phyloP scores from a whole-genome alignment of 1,139 yeast genomes.

The Blastobotrys niveus region DNA sequence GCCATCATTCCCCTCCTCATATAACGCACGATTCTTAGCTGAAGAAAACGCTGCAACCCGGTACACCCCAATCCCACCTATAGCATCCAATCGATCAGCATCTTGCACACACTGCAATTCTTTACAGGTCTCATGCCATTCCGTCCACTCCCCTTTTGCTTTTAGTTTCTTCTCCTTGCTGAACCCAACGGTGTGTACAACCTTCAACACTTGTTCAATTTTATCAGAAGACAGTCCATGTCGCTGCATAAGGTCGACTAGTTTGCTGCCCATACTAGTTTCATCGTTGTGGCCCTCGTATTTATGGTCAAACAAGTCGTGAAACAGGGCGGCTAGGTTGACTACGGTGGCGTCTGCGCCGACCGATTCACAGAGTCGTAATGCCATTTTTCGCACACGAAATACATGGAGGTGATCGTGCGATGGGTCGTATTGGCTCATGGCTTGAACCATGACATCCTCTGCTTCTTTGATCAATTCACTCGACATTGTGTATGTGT shows the following conservation, averaged over 20 bases:
- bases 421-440: slow-evolving; percentile 32
- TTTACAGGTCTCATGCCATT: slow-evolving; percentile 27
- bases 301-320: slow-evolving; percentile 37
- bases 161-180: slow-evolving; percentile 29
- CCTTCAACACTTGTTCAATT: slow-evolving; percentile 24
- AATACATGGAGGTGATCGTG: slow-evolving; percentile 33
- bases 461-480: slow-evolving; percentile 14
- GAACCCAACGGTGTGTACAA: slow-evolving; percentile 31
- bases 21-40: slow-evolving; percentile 28
- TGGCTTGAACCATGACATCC: slow-evolving; percentile 22
- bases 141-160: slow-evolving; percentile 27
- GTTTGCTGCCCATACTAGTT: too few species aligned
- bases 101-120: slow-evolving; percentile 37
- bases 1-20: slow-evolving; percentile 15
- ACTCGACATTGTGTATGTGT: neutral
- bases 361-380: slow-evolving; percentile 23
- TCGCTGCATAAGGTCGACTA: too few species aligned
- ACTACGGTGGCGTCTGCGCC: slow-evolving; percentile 29
- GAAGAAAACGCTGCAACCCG: slow-evolving; percentile 35
- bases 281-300: slow-evolving; percentile 22
- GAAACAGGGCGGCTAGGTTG: slow-evolving; percentile 36
- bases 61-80: slow-evolving; percentile 36
- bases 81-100: slow-evolving; percentile 38
- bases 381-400: slow-evolving; percentile 31
- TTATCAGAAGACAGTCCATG: slow-evolving; percentile 21